A percentile compares a stretch with the other conserved stretches of the same genome.
Evolutionary conservation across 129 eudicot genomes (phyloP).

Genomic region (Lonicera japonica): DNA sequence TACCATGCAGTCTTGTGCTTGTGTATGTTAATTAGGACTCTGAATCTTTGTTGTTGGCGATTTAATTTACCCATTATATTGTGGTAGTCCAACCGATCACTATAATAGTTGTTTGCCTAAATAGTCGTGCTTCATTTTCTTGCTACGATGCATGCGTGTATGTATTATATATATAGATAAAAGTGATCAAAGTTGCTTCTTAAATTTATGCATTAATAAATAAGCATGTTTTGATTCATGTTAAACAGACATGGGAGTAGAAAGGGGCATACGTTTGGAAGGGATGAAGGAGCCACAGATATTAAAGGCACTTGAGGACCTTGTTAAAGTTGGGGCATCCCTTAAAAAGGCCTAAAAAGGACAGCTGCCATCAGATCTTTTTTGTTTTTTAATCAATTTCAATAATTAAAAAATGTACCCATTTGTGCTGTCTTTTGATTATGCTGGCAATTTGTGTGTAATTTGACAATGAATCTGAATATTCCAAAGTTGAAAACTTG

Average conservation of each 20-base stretch:
- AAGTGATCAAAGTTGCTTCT: too few relatives aligned
- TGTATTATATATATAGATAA: too few relatives aligned
- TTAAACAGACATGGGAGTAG: constrained; percentile 69
- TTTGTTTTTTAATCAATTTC: neutral
- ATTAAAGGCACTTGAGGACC: constrained; percentile 63
- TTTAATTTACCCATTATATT: too few relatives aligned
- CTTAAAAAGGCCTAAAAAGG: constrained; percentile 35
- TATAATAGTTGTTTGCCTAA: too few relatives aligned
- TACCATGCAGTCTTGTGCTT: too few relatives aligned
- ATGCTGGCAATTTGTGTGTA: neutral
- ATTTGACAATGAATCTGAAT: neutral
- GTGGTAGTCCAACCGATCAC: too few relatives aligned
- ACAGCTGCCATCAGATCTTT: neutral
- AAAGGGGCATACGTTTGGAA: constrained; percentile 78
- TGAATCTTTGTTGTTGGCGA: too few relatives aligned
- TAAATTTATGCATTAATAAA: too few relatives aligned
- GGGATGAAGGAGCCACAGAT: constrained; percentile 79
- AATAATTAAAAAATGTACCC: neutral
- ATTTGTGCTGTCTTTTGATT: neutral
- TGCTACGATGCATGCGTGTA: too few relatives aligned
- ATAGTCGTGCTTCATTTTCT: too few relatives aligned
- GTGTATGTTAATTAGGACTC: too few relatives aligned
- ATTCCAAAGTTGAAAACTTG: neutral
- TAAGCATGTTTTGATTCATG: constrained; percentile 7
- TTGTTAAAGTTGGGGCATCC: constrained; percentile 55